Evolutionary conservation across 352 stramenopile species (phyloP), one percentile per base, ranked within the genome.

Genomic region (Globisporangium parvum): DNA sequence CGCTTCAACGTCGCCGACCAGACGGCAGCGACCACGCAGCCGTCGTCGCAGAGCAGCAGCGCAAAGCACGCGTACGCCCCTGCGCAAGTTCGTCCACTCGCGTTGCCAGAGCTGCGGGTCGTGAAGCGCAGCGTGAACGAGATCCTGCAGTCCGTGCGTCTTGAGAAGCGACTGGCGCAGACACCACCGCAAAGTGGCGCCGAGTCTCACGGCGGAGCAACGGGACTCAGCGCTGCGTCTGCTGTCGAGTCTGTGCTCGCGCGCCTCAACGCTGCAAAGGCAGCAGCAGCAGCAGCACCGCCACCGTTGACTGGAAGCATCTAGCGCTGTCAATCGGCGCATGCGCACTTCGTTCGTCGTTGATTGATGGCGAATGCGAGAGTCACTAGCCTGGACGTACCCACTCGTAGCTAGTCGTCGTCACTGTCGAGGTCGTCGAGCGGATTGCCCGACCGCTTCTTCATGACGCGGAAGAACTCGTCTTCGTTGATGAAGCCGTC

Each of bases 391-490:
- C 18, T 14, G 20, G 39, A 37, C 31, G 8, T 8, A n/a, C n/a
- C n/a, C n/a, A n/a, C n/a, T n/a, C n/a, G n/a, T n/a, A n/a, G 10
- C 41, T 33, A 93, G 47, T 97, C 90, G 40, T 97, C 87, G 63
- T 97, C 90, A 42, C 82, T 94, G 49, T 93, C 84, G 10, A 97
- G 65, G 61, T 97, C 91, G 55, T 97, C 90, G 12, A 97, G 68
- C 3, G 91, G 91, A 48, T 97, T 96, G 6, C 96, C 91, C 15
- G 86, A 94, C 6, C 92, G 85, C 64, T 98, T 98, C 59, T 97
- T 97, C 93, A 98, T 98, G 33, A 98, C 89, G 12, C 90, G 82
- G 63, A 96, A 97, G 66, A 98, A 98, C 57, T 98, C 93, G 26
- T 98, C 93, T 47, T 97, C 85, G 59, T 96, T 98, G 65, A 98